Base-by-base conservation (phyloP, 2,329 filamentous ascomycete genomes). In the Pseudogymnoascus sp. region DNA sequence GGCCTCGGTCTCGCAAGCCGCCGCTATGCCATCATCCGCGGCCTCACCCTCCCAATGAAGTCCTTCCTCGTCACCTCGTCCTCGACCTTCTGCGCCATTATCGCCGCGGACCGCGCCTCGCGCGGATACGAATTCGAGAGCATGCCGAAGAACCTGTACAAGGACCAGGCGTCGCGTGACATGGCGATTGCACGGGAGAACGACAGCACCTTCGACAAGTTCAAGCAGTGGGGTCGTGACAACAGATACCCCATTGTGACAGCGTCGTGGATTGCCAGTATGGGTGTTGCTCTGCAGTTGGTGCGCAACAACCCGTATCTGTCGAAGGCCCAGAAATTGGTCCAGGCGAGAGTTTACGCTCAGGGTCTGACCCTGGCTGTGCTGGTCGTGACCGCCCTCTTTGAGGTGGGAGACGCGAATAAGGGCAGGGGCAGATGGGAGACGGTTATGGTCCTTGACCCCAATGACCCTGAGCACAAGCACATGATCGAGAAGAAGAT, bases 21-120 rank as follows among this genome's bases (percentile, higher is more conserved):
- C 65, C 88, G 92, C 71, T 97, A 89, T 76, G 81, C 86, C 59
- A 86, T 86, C 70, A 90, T 97, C 81, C 87, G 90, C 68, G 78
- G 81, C 67, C 87, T 99, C 65, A 96, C 93, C 0, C 73, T 97
- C 0, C 95, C 92, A 16, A 92, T 99, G 83, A 90, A 91, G 69
- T 82, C 91, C 62, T 99, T 97, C 84, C 85, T 97, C 66, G 84
- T 95, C 67, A 88, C 90, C 49, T 96, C 91, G 7, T 75, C 86
- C 9, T 87, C 85, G 58, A 97, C 95, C 3, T 96, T 96, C 73
- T 82, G 86, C 67, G 88, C 91, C 79, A 97, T 99, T 76, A 86
- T 97, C 73, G 82, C 87, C 65, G 95, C 95, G 67, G 95, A 99
- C 72, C 80, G 83, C 66, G 82, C 83, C 68, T 89, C 86, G 71